Evolutionary conservation across 2,329 filamentous ascomycete species (phyloP), one percentile per base, ranked within the genome.

Genomic region (Alternaria triticimaculans): DNA sequence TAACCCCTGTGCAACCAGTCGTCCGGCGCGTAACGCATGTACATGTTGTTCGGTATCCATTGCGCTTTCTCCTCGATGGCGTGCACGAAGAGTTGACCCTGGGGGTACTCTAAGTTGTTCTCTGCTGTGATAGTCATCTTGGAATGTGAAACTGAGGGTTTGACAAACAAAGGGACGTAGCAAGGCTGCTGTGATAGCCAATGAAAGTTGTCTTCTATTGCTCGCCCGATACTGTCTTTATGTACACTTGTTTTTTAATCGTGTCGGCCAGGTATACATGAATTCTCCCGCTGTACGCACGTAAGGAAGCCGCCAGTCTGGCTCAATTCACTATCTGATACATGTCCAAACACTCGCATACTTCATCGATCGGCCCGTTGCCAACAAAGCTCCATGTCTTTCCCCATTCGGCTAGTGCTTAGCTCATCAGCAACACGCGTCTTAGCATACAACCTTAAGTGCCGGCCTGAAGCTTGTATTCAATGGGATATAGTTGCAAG

Each of bases 41-140:
- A 49, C 23, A 68, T 67, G 25, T 71, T 58, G 28, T 60, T 37
- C 18, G 61, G 51, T 5, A 51, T 30, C 63, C 59, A 66, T 46
- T 60, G 49, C 5, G 66, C 69, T 55, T 70, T 72, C 20, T 70
- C 61, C 30, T 68, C 67, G 30, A 73, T 68, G 15, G 63, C 49
- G 4, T 62, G 57, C 37, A 66, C 46, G 9, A 69, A 9, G 12
- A 69, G 50, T 25, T 63, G 55, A 10, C 25, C 50, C 21, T n/a
- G 15, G 6, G 15, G 50, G 12, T 45, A 3, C 8, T 56, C 18
- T 9, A 18, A 8, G 4, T n/a, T 23, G 15, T 43, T 41, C 21
- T 55, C 37, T 28, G 41, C 23, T 28, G 18, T 8, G 18, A 14
- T 44, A 18, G 5, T 15, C 37, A 55, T 45, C n/a, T 25, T 33